Base-by-base conservation (phyloP, 148 eudicot genomes). In the Amaranthus hypochondriacus region DNA sequence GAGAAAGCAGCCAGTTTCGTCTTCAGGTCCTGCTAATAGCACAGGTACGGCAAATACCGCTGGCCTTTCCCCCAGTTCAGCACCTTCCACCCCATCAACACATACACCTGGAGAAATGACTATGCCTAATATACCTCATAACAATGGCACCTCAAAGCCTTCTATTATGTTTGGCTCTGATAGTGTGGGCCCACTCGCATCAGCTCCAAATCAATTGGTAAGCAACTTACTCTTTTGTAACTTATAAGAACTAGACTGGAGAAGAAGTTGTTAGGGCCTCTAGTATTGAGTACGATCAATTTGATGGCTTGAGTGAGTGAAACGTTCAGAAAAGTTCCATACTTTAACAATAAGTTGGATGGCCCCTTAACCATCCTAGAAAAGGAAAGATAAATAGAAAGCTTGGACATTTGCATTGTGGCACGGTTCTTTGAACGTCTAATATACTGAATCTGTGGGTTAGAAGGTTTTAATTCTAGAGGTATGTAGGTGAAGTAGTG, bases 1-100 rank as follows among this genome's bases (percentile, higher is more conserved):
- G 81, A 86, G 98, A 73, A 93, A 91, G 85, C 97, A 91, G 43
- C 90, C 92, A 10, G 88, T 86, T 52, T 91, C 97, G 63, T 88
- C 98, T 76, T 93, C 96, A 10, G 96, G 98, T 47, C 98, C 97
- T 66, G 95, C 92, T 53, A 93, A 93, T 79, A 91, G 97, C 89
- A 69, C 98, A 12, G 97, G 98, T 74, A 93, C 98, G 61, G 95
- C 92, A 57, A 93, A 93, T 83, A 93, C 98, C 6, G 84, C 97
- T 1, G 98, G 98, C 43, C 98, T 97, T 7, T 93, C 98, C 48
- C 98, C 97, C 66, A 81, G 95, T 81, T 93, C 98, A 52, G 97
- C 94, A 60, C 98, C 98, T 58, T 93, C 98, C 47, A 89, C 98
- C 60, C 98, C 98, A 57, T 93, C 98, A 59, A 91, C 97, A 55